Conservation (phyloP, 1,284 basidiomycete genomes). For the Ganoderma leucocontextum region DNA sequence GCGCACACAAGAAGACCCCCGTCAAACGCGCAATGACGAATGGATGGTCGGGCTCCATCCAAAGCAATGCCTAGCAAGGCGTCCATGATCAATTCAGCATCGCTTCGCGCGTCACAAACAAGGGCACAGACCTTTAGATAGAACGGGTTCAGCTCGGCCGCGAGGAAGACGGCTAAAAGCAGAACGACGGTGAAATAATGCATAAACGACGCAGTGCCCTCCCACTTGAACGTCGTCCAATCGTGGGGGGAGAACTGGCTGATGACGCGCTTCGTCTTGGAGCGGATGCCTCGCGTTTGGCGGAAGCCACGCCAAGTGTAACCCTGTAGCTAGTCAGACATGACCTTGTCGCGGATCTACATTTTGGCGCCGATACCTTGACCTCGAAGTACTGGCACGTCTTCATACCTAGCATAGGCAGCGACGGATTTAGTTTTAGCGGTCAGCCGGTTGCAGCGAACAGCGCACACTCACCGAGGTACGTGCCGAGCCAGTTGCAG, state of each 20-base stretch:
- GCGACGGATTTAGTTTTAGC: constrained; percentile 27
- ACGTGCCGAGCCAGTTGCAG: constrained; percentile 88
- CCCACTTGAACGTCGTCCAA: constrained; percentile 89
- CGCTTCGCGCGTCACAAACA: constrained; percentile 19
- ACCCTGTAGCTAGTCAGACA: constrained; percentile 54
- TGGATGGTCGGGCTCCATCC: constrained; percentile 90
- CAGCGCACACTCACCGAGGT: constrained; percentile 62
- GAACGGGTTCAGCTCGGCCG: constrained; percentile 85
- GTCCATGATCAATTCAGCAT: constrained; percentile 8
- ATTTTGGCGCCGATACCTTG: constrained; percentile 57
- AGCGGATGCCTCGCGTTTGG: constrained; percentile 76
- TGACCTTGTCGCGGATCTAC: background rate
- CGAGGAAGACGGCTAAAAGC: constrained; percentile 80
- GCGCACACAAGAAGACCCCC: constrained; percentile 80
- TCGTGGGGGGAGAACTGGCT: constrained; percentile 87
- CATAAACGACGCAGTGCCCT: constrained; percentile 77
- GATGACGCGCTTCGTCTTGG: constrained; percentile 79
- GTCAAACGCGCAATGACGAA: constrained; percentile 79
- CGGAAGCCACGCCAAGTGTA: constrained; percentile 87
- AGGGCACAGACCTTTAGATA: constrained; percentile 72
- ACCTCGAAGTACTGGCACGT: constrained; percentile 86
- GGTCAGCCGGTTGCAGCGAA: constrained; percentile 25
- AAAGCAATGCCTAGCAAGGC: constrained; percentile 66
- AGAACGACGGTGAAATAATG: constrained; percentile 80
- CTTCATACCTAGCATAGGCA: constrained; percentile 71